Conservation (phyloP, 371 early-diverging fungal species). For the Syncephalastrum contaminatum region DNA sequence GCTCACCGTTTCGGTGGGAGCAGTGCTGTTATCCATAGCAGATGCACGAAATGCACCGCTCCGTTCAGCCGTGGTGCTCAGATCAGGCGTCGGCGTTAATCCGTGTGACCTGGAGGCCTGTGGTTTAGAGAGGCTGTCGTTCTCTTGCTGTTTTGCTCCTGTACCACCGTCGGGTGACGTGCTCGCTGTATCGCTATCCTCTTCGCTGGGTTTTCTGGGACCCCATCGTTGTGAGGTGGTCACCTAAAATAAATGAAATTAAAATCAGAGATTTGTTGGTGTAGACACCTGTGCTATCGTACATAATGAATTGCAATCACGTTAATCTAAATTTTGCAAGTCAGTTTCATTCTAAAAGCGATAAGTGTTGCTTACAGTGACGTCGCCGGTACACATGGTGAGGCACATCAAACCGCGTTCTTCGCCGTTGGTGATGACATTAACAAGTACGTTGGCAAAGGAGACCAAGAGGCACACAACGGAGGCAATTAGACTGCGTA, state of each 20-base stretch:
- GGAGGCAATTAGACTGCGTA: slow-evolving; percentile 50
- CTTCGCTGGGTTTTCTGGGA: no score
- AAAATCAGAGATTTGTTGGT: neutral
- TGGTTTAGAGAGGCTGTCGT: no score
- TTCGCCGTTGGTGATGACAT: slow-evolving; percentile 46
- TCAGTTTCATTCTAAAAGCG: neutral
- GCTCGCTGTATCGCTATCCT: no score
- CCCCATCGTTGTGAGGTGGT: neutral
- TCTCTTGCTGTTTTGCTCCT: no score
- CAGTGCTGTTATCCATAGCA: no score
- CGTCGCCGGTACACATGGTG: slow-evolving; percentile 53
- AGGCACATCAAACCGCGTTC: slow-evolving; percentile 54
- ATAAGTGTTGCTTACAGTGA: slow-evolving; percentile 31
- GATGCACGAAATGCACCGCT: no score
- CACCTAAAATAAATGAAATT: slow-evolving; percentile 4
- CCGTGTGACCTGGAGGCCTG: no score
- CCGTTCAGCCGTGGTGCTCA: no score
- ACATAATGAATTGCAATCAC: slow-evolving; percentile 57
- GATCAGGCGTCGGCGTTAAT: no score
- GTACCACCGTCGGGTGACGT: no score
- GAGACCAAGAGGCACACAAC: slow-evolving; percentile 49
- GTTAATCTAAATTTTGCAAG: slow-evolving; percentile 25
- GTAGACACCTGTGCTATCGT: neutral
- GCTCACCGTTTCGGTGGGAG: no score
- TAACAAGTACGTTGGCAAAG: slow-evolving; percentile 41